Evolutionary conservation across 495 filamentous ascomycete species (phyloP).

Genomic region (Aspergillus homomorphus): DNA sequence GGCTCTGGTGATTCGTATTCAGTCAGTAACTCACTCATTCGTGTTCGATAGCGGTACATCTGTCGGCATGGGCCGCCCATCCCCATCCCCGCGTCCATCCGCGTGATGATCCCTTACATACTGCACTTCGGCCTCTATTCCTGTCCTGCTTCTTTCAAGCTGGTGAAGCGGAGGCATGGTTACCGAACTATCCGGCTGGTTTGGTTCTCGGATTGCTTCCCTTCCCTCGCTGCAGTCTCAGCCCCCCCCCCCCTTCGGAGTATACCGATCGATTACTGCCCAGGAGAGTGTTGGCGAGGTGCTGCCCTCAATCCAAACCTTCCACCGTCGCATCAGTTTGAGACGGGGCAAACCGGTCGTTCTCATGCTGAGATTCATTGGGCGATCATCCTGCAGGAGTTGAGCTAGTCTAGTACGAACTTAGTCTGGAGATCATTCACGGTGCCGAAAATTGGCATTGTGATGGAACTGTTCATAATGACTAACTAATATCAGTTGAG

Average conservation of each 20-base stretch:
- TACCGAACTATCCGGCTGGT: background rate
- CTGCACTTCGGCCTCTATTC: background rate
- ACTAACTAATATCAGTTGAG: too few relatives aligned
- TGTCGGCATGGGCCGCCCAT: background rate
- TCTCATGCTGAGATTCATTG: background rate
- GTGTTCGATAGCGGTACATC: too few relatives aligned
- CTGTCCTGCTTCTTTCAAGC: background rate
- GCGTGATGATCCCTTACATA: conserved; percentile 9
- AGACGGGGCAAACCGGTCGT: too few relatives aligned
- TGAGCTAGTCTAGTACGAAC: background rate
- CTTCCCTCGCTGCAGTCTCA: background rate
- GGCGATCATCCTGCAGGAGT: background rate
- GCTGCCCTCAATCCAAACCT: background rate
- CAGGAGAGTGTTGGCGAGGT: background rate
- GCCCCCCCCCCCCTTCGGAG: background rate
- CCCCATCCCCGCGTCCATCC: background rate
- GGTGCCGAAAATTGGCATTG: background rate
- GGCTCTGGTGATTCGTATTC: too few relatives aligned
- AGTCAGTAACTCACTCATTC: too few relatives aligned
- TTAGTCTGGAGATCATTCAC: background rate
- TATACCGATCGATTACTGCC: background rate
- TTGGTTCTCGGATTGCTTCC: background rate
- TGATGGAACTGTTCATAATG: background rate
- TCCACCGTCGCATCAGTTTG: too few relatives aligned
- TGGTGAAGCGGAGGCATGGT: background rate